phyloP scores from a whole-genome alignment of 768 basidiomycete species.

The Rhizopogon salebrosus region DNA sequence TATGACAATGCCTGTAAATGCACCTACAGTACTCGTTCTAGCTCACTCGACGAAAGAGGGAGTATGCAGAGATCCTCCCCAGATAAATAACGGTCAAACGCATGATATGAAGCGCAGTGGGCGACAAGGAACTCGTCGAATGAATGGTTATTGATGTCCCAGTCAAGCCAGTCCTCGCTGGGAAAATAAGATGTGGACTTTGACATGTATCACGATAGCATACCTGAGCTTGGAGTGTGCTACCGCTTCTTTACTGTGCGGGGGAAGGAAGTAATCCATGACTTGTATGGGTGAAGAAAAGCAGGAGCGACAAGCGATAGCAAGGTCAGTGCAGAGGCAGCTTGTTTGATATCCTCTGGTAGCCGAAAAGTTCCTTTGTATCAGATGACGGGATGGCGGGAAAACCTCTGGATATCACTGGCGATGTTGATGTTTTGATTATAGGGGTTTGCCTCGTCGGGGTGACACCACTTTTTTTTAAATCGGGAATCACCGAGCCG shows the following conservation, averaged over 20 bases:
- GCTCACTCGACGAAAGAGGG: constrained; percentile 50
- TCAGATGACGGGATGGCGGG: too few species aligned
- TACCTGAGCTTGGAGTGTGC: constrained; percentile 60
- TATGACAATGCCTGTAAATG: neutral
- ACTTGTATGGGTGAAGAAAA: neutral
- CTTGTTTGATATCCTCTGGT: too few species aligned
- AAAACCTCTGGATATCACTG: too few species aligned
- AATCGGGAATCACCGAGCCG: too few species aligned
- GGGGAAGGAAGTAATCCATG: constrained; percentile 62
- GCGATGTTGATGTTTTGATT: too few species aligned
- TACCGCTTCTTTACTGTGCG: constrained; percentile 59
- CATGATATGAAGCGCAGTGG: constrained; percentile 64
- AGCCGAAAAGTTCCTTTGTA: too few species aligned
- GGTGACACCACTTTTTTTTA: neutral
- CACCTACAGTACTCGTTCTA: constrained; percentile 61
- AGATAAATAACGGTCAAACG: constrained; percentile 59
- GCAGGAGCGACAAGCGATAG: neutral
- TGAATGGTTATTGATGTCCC: constrained; percentile 58
- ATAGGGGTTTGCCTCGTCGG: neutral
- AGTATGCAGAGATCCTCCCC: constrained; percentile 62
- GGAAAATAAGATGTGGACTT: constrained; percentile 9
- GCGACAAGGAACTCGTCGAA: constrained; percentile 63
- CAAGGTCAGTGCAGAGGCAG: neutral
- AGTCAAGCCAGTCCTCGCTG: constrained; percentile 55
- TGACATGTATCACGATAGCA: constrained; percentile 15